Evolutionary conservation across 495 filamentous ascomycete genomes (phyloP).

Genomic region (Penicillium daleae): DNA sequence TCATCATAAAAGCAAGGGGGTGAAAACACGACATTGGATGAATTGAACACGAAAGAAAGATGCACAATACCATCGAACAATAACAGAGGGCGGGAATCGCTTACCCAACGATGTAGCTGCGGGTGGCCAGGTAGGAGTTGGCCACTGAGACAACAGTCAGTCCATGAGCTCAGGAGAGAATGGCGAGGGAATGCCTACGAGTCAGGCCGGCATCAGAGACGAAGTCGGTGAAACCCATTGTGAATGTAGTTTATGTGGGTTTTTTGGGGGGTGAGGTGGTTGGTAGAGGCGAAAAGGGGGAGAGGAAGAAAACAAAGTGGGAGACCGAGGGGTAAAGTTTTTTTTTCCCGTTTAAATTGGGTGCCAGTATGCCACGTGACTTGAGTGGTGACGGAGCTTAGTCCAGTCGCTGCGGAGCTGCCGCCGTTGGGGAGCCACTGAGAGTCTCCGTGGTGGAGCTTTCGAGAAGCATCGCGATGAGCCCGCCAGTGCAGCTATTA

Average conservation of each 20-base stretch:
- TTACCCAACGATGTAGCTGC: slow-evolving; percentile 95
- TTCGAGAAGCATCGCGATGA: slow-evolving; percentile 50
- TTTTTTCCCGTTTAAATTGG: slow-evolving; percentile 42
- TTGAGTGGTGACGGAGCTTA: slow-evolving; percentile 39
- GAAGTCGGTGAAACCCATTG: slow-evolving; percentile 97
- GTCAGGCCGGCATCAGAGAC: slow-evolving; percentile 83
- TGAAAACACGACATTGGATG: slow-evolving; percentile 17
- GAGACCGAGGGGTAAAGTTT: slow-evolving; percentile 38
- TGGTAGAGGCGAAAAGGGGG: slow-evolving; percentile 23
- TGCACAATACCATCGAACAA: slow-evolving; percentile 9
- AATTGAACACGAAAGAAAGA: slow-evolving; percentile 13
- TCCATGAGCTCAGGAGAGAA: slow-evolving; percentile 32
- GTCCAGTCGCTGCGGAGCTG: slow-evolving; percentile 24
- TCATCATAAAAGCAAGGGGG: slow-evolving; percentile 69
- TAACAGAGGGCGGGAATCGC: slow-evolving; percentile 31
- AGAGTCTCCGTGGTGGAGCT: slow-evolving; percentile 38
- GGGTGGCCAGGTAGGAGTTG: slow-evolving; percentile 85
- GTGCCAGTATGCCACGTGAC: slow-evolving; percentile 36
- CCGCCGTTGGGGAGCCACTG: slow-evolving; percentile 39
- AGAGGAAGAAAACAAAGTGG: slow-evolving; percentile 27
- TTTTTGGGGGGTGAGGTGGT: slow-evolving; percentile 26
- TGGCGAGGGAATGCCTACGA: slow-evolving; percentile 59
- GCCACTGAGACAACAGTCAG: slow-evolving; percentile 68
- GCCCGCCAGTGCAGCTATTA: slow-evolving; percentile 23
- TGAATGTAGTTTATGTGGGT: slow-evolving; percentile 41